Base-by-base conservation (phyloP, 192 early-diverging fungal species). In the Backusella westeae region DNA sequence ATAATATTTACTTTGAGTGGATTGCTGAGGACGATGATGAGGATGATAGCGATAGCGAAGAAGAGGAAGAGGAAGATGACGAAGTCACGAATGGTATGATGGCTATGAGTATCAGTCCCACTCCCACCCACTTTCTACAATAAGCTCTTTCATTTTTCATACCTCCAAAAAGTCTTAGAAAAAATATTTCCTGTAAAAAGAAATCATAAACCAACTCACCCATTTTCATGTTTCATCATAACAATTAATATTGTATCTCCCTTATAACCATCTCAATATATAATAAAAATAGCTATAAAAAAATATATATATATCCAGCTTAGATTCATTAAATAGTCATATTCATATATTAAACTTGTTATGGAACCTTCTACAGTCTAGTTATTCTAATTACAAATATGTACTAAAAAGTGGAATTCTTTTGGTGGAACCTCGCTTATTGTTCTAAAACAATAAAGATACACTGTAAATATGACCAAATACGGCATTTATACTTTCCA, bases 1-100 rank as follows among this genome's bases (percentile, higher is more conserved):
- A 93, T 29, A 68, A 69, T 19, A 85, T 93, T 17, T 98, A 97
- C 85, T 84, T 89, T 59, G 91, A 92, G 71, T 98, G 97, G 97
- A 83, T 88, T 49, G 87, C 85, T 14, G 85, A 86, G 14, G 56
- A 63, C 9, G 90, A 89, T 2, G 91, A 91, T n/a, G 82, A 80
- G 7, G 80, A 75, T 32, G 81, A 90, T 6, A 84, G 84, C 4
- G 78, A 81, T 35, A 81, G 79, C 9, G 83, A 81, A 2, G 75
- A 75, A 2, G 77, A 32, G 32, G 32, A 81, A 4, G 85, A 86
- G 1, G 85, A 82, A 2, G 82, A 83, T 4, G 81, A 83, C 2
- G 80, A 85, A 21, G 81, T 87, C 76, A 82, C 80, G 32, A 77
- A 78, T 39, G 85, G 84, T 15, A 81, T 87, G 72, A 82, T 84